Conservation (phyloP, 768 basidiomycete genomes). For the Phylloporus sp. region DNA sequence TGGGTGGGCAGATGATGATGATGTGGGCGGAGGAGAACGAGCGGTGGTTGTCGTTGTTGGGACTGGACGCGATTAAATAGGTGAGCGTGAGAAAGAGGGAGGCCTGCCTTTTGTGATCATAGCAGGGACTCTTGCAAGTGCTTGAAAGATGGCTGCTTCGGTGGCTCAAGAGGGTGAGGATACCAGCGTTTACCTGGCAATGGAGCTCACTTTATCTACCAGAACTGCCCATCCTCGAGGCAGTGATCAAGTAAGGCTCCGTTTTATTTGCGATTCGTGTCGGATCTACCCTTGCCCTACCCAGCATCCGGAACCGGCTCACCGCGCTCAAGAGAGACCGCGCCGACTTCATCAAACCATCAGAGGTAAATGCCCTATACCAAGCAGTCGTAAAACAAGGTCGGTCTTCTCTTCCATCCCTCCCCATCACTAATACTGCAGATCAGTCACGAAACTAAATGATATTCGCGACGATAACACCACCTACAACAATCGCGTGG, state of each 20-base stretch:
- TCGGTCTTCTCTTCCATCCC: conserved; percentile 29
- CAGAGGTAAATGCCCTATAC: conserved; percentile 92
- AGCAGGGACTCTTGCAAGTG: background rate
- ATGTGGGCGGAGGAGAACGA: conserved; percentile 6
- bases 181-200: background rate
- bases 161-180: conserved; percentile 78
- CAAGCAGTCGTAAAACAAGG: conserved; percentile 93
- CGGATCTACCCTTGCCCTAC: conserved; percentile 21
- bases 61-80: conserved; percentile 24
- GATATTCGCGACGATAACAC: conserved; percentile 79
- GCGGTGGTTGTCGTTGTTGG: conserved; percentile 8
- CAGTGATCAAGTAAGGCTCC: conserved; percentile 74
- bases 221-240: conserved; percentile 94
- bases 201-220: conserved; percentile 23
- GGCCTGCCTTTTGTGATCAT: conserved; percentile 35
- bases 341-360: conserved; percentile 86
- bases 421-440: background rate
- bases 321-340: conserved; percentile 93
- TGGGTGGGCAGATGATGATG: too few species aligned
- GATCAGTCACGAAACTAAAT: conserved; percentile 82
- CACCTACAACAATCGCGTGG: conserved; percentile 82
- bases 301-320: conserved; percentile 91
- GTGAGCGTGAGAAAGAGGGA: conserved; percentile 32
- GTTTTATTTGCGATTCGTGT: conserved; percentile 14
- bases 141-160: conserved; percentile 53